Percentiles rank a stretch among this genome's conserved stretches.
These are phyloP conservation scores for Sarocladium oryzae DNA, from an alignment of 2,329 filamentous ascomycete genomes.

Conservation along the genomic window DNA sequence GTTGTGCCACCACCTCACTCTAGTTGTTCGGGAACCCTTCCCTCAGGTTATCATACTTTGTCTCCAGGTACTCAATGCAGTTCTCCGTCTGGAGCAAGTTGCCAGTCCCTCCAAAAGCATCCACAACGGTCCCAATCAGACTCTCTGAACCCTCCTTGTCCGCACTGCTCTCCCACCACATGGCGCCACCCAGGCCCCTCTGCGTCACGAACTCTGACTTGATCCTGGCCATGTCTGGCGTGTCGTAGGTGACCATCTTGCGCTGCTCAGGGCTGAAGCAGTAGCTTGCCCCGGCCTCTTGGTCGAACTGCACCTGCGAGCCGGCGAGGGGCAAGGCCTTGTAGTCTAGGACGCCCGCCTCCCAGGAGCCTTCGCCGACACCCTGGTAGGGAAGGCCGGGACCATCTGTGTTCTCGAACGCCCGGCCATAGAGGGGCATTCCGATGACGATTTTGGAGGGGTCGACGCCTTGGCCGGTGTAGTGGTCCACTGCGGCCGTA, in stretches of 20 bases:
- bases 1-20: too few species aligned
- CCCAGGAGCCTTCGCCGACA: conserved; percentile 75
- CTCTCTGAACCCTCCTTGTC: conserved; percentile 62
- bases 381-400: conserved; percentile 64
- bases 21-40: conserved; percentile 46
- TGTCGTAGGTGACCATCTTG: conserved; percentile 77
- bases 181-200: conserved; percentile 71
- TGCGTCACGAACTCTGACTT: conserved; percentile 69
- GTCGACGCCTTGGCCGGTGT: conserved; percentile 57
- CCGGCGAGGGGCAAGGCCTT: conserved; percentile 71
- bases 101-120: conserved; percentile 46
- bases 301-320: conserved; percentile 58
- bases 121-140: conserved; percentile 60
- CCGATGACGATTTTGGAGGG: conserved; percentile 75
- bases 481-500: conserved; percentile 61
- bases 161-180: conserved; percentile 93
- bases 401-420: conserved; percentile 74
- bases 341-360: conserved; percentile 81
- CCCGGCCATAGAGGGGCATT: conserved; percentile 87
- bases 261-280: conserved; percentile 60
- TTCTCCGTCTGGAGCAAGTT: conserved; percentile 49
- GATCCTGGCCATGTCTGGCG: conserved; percentile 53
- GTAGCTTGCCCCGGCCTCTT: conserved; percentile 62
- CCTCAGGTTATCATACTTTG: conserved; percentile 65
- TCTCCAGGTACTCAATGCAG: conserved; percentile 55